Percentiles rank a stretch among this genome's conserved stretches.
These are phyloP conservation scores for Boletus rubroflammeus DNA, from an alignment of 768 basidiomycete species.

Conservation along the genomic window DNA sequence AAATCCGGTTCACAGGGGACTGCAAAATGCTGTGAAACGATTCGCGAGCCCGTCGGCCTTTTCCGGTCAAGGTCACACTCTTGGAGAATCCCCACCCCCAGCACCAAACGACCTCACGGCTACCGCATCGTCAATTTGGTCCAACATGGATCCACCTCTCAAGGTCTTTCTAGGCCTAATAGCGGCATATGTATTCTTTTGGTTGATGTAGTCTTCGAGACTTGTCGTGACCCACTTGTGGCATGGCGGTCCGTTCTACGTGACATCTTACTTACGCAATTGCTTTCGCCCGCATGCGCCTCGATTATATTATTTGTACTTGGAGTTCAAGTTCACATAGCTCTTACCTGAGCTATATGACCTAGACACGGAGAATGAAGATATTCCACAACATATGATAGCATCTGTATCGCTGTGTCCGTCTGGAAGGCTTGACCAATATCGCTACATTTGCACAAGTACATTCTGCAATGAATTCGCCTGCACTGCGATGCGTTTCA, in stretches of 20 bases:
- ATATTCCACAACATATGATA: not conserved
- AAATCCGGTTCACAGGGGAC: conserved; percentile 39
- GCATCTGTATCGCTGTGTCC: not conserved
- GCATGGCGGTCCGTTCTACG: not conserved
- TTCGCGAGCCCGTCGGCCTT: conserved; percentile 55
- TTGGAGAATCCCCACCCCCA: conserved; percentile 49
- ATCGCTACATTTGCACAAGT: conserved; percentile 1
- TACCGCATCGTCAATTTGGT: conserved; percentile 36
- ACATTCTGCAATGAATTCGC: not conserved
- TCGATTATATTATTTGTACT: not conserved
- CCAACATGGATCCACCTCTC: conserved; percentile 61
- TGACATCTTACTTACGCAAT: not conserved
- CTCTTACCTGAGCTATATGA: not conserved
- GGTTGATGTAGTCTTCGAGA: conserved; percentile 32
- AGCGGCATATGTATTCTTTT: conserved; percentile 59
- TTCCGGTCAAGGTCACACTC: conserved; percentile 68
- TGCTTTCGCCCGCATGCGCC: not conserved
- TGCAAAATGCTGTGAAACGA: conserved; percentile 56
- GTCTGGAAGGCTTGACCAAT: not conserved
- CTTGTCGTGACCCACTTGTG: not conserved
- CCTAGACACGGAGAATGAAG: not conserved
- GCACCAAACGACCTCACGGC: conserved; percentile 34
- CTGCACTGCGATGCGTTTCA: not conserved
- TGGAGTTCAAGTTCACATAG: not conserved
- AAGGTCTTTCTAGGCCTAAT: conserved; percentile 61